Percentiles rank a stretch among this genome's conserved stretches.
These are phyloP conservation scores for Mycena epipterygia DNA, from an alignment of 768 basidiomycete species.

Conservation along the genomic window DNA sequence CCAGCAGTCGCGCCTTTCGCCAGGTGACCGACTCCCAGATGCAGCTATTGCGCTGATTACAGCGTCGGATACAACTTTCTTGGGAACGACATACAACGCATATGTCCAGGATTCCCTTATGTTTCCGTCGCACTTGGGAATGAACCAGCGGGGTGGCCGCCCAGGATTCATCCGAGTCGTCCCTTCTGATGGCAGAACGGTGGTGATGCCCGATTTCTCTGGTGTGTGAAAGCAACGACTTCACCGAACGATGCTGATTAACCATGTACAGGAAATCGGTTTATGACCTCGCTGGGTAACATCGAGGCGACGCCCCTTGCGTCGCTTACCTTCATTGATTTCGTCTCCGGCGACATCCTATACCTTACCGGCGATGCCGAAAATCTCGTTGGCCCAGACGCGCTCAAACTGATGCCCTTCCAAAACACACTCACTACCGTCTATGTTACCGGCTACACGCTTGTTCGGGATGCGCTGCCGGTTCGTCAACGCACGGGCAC, in stretches of 20 bases:
- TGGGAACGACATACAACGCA: constrained; percentile 67
- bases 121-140: constrained; percentile 71
- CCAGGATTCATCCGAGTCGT: constrained; percentile 73
- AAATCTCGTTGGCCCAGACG: constrained; percentile 62
- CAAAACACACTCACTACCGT: constrained; percentile 65
- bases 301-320: constrained; percentile 70
- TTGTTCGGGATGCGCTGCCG: constrained; percentile 68
- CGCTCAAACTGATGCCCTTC: constrained; percentile 68
- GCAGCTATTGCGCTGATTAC: constrained; percentile 63
- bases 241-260: constrained; percentile 8
- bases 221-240: constrained; percentile 53
- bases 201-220: constrained; percentile 73
- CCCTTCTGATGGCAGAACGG: constrained; percentile 65
- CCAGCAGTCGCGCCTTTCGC: constrained; percentile 48
- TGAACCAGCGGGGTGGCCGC: constrained; percentile 76
- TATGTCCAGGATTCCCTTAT: constrained; percentile 48
- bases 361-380: constrained; percentile 73
- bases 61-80: constrained; percentile 65
- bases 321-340: constrained; percentile 69
- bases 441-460: constrained; percentile 63
- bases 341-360: constrained; percentile 66
- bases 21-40: constrained; percentile 60
- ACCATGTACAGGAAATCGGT: constrained; percentile 62
- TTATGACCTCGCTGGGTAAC: constrained; percentile 76
- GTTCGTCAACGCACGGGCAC: constrained; percentile 57